These are phyloP conservation scores for Daldinia decipiens DNA, from an alignment of 495 filamentous ascomycete genomes.

Conservation along the genomic window DNA sequence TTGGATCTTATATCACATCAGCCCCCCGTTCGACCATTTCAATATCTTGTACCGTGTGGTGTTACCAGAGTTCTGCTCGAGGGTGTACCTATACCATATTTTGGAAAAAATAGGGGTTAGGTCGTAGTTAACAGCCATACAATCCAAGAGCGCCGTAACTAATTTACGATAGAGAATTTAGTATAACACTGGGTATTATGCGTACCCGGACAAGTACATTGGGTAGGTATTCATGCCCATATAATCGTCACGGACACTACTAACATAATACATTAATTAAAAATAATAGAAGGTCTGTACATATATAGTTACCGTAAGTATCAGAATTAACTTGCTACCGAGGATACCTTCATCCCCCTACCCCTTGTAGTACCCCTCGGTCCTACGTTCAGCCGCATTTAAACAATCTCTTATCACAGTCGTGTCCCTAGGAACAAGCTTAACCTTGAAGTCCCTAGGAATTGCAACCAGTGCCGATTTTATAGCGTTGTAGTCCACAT, in stretches of 20 bases:
- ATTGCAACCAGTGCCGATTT: constrained; percentile 66
- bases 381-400: constrained; percentile 51
- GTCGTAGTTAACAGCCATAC: no score
- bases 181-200: no score
- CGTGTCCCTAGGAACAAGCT: constrained; percentile 58
- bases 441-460: constrained; percentile 63
- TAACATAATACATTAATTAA: no score
- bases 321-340: no score
- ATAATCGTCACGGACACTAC: no score
- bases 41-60: background rate
- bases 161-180: no score
- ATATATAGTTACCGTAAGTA: no score
- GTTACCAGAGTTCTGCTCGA: background rate
- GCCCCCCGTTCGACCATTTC: background rate
- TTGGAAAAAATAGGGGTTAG: no score
- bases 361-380: constrained; percentile 58
- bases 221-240: no score
- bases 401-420: constrained; percentile 47
- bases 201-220: no score
- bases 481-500: constrained; percentile 67
- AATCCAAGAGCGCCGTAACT: no score
- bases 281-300: no score
- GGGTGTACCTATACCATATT: background rate
- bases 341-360: constrained; percentile 10
- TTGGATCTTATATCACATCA: background rate